These are phyloP conservation scores for Exophiala phaeomuriformis DNA, from an alignment of 2,329 filamentous ascomycete genomes.

Conservation along the genomic window DNA sequence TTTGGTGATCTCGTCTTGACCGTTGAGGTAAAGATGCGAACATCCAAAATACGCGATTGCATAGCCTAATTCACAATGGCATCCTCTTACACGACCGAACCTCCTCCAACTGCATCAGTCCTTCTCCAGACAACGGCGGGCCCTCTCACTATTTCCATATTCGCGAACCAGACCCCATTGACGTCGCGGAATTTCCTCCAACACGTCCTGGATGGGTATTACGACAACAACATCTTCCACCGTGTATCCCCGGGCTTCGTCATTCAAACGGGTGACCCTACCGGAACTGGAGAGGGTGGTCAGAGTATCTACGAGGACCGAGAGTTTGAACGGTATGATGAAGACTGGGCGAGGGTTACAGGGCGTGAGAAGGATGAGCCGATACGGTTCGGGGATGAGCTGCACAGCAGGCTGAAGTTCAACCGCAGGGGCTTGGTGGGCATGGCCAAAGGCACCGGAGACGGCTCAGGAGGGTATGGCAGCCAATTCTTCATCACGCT, in stretches of 20 bases:
- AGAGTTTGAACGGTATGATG: conserved; percentile 35
- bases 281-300: conserved; percentile 68
- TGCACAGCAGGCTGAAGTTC: conserved; percentile 87
- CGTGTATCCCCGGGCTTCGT: conserved; percentile 87
- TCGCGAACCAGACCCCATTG: conserved; percentile 87
- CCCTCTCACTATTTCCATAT: conserved; percentile 85
- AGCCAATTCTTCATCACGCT: conserved; percentile 97
- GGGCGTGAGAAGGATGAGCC: conserved; percentile 46
- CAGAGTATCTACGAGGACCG: conserved; percentile 81
- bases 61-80: conserved; percentile 55
- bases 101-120: conserved; percentile 84
- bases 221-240: conserved; percentile 89
- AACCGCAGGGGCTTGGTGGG: conserved; percentile 82
- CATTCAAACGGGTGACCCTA: conserved; percentile 89
- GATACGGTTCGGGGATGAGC: conserved; percentile 76
- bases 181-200: conserved; percentile 94
- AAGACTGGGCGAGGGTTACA: conserved; percentile 50
- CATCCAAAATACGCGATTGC: background rate
- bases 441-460: conserved; percentile 69
- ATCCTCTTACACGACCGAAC: conserved; percentile 86
- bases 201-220: conserved; percentile 90
- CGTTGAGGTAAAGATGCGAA: no score
- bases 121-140: conserved; percentile 84
- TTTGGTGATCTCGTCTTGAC: no score
- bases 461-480: conserved; percentile 62